Evolutionary conservation across 495 filamentous ascomycete genomes (phyloP).

Genomic region (Penicillium simplicissimum): DNA sequence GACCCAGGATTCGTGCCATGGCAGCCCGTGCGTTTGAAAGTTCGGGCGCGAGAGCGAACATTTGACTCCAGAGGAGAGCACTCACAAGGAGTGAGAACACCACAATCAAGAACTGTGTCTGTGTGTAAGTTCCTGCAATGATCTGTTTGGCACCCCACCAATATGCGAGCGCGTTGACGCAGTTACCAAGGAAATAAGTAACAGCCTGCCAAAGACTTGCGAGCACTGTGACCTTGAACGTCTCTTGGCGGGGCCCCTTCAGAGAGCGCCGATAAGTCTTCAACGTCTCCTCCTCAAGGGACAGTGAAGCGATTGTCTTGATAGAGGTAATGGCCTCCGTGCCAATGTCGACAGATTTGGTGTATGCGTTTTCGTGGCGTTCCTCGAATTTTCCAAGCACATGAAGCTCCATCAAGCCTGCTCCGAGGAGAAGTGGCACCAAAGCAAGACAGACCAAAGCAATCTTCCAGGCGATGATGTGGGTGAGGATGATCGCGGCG

Average conservation of each 20-base stretch:
- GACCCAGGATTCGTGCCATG: slow-evolving; percentile 46
- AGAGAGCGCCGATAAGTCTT: slow-evolving; percentile 40
- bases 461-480: slow-evolving; percentile 48
- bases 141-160: slow-evolving; percentile 70
- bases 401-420: slow-evolving; percentile 54
- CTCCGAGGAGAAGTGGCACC: slow-evolving; percentile 46
- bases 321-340: slow-evolving; percentile 54
- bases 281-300: slow-evolving; percentile 45
- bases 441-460: slow-evolving; percentile 41
- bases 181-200: slow-evolving; percentile 52
- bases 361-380: slow-evolving; percentile 56
- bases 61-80: slow-evolving; percentile 64
- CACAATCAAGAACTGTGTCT: slow-evolving; percentile 65
- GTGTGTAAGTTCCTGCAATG: slow-evolving; percentile 54
- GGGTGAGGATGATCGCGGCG: slow-evolving; percentile 43
- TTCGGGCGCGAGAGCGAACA: slow-evolving; percentile 66
- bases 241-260: slow-evolving; percentile 49
- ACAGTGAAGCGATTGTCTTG: slow-evolving; percentile 55
- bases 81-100: slow-evolving; percentile 44
- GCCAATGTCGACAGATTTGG: slow-evolving; percentile 51
- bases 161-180: slow-evolving; percentile 65
- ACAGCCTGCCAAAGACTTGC: slow-evolving; percentile 56
- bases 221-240: slow-evolving; percentile 45
- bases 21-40: slow-evolving; percentile 53
- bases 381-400: slow-evolving; percentile 58